Evolutionary conservation across 805 yeast genomes (phyloP).

Genomic region (Sugiyamaella chiloensis): DNA sequence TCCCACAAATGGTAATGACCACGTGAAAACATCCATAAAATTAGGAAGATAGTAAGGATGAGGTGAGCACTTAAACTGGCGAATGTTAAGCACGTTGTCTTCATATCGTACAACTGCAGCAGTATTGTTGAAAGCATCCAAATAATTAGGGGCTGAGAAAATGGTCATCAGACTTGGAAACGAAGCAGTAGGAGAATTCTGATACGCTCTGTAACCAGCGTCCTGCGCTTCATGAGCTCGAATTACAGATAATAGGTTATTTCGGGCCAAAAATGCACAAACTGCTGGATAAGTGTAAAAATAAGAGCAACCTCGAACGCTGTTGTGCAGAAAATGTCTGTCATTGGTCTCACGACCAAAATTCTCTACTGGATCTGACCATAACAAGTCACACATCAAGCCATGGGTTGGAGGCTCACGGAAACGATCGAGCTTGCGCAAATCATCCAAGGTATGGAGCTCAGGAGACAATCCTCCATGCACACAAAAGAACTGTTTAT

Average conservation of each 20-base stretch:
- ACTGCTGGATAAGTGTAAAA: constrained; percentile 82
- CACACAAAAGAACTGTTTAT: constrained; percentile 89
- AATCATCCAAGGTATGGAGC: constrained; percentile 63
- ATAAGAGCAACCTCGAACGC: constrained; percentile 88
- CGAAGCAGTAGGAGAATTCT: constrained; percentile 74
- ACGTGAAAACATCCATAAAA: constrained; percentile 94
- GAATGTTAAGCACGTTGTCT: constrained; percentile 86
- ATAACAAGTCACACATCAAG: constrained; percentile 86
- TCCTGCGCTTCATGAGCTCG: constrained; percentile 98
- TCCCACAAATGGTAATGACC: constrained; percentile 97
- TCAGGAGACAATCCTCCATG: constrained; percentile 97
- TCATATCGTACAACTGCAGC: constrained; percentile 94
- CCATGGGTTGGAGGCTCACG: constrained; percentile 93
- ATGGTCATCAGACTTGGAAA: constrained; percentile 88
- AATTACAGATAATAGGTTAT: constrained; percentile 76
- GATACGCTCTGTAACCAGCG: constrained; percentile 94
- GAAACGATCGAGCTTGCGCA: constrained; percentile 70
- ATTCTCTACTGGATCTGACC: constrained; percentile 95
- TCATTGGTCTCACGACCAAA: constrained; percentile 58
- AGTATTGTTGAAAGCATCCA: constrained; percentile 88
- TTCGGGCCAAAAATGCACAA: constrained; percentile 72
- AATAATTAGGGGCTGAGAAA: constrained; percentile 93
- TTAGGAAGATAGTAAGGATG: constrained; percentile 98
- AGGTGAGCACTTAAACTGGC: constrained; percentile 88
- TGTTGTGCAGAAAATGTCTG: constrained; percentile 56